These are phyloP conservation scores for Kwoniella sp. DNA, from an alignment of 768 basidiomycete genomes.

Conservation along the genomic window DNA sequence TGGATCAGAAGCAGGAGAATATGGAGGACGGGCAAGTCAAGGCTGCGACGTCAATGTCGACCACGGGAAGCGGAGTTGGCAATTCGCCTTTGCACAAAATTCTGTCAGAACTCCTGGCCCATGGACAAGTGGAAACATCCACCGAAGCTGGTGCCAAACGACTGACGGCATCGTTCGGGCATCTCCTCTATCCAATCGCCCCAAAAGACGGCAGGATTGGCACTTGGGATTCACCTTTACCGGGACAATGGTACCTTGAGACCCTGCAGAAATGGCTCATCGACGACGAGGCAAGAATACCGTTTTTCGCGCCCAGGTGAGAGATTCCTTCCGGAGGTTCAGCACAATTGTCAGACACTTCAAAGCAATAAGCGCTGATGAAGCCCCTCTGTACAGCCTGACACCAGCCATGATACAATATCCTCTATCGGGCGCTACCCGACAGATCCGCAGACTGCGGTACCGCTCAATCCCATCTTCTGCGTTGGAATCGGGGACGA, in stretches of 20 bases:
- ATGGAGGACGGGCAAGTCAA: not conserved
- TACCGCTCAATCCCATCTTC: constrained; percentile 10
- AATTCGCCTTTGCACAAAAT: not conserved
- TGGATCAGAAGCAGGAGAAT: constrained; percentile 21
- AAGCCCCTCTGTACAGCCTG: not conserved
- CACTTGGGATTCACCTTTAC: constrained; percentile 18
- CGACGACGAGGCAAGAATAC: not conserved
- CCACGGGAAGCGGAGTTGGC: not conserved
- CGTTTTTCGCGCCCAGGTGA: constrained; percentile 22
- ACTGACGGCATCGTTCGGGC: constrained; percentile 12
- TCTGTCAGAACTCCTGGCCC: not conserved
- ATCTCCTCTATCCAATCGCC: constrained; percentile 6
- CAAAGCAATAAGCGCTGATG: not conserved
- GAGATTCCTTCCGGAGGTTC: not conserved
- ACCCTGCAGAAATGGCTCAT: constrained; percentile 13
- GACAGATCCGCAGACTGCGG: constrained; percentile 4
- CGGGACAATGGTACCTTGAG: constrained; percentile 19
- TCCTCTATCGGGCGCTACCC: constrained; percentile 3
- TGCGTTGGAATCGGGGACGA: not conserved
- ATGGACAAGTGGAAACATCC: not conserved
- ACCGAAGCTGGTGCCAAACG: not conserved
- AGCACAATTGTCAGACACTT: too few species aligned
- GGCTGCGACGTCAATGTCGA: not conserved
- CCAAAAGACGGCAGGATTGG: constrained; percentile 17
- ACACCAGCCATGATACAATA: constrained; percentile 24